Base-by-base conservation (phyloP, 306 rosid species). In the Cicer cuneatum region DNA sequence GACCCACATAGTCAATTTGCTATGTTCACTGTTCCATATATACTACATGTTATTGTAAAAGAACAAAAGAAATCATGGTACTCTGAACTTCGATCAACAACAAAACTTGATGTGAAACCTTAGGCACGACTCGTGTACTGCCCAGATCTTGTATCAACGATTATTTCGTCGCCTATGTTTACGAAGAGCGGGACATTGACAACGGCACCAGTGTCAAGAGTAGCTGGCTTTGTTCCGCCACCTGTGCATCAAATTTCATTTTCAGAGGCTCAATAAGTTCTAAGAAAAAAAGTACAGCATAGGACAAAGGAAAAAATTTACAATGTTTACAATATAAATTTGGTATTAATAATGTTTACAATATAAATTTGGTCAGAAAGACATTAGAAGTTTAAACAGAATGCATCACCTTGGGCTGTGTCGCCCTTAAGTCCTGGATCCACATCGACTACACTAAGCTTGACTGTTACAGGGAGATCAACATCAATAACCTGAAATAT, bases 141-240 rank as follows among this genome's bases (percentile, higher is more conserved):
- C 72, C 97, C 93, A 12, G 93, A 86, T 89, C 98, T 95, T 63
- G 98, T 82, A 83, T 95, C 97, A 71, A 92, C 88, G 78, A 92
- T 18, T 63, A 92, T 87, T 71, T 86, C 87, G 4, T 95, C 99
- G 3, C 98, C 93, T 12, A 66, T n/a, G 75, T 86, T 92, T 65
- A 95, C 74, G 69, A 92, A 95, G 78, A 90, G 84, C 3, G 99
- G 99, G 64, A 90, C 99, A 78, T 80, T 89, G 46, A 95, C 98
- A 24, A 87, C 71, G 33, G 96, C 86, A 8, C 97, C 98, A 0
- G 99, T 95, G 75, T 95, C 98, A 3, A 95, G 93, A 15, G 96
- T 95, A 8, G 97, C 99, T 33, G 97, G 96, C 87, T 89, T 94
- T 63, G 96, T 38, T 78, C 98, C 98, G 73, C 98, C 99, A 76